These are phyloP conservation scores for Skeletonema menzelii DNA, from an alignment of 108 stramenopile species.

Conservation along the genomic window DNA sequence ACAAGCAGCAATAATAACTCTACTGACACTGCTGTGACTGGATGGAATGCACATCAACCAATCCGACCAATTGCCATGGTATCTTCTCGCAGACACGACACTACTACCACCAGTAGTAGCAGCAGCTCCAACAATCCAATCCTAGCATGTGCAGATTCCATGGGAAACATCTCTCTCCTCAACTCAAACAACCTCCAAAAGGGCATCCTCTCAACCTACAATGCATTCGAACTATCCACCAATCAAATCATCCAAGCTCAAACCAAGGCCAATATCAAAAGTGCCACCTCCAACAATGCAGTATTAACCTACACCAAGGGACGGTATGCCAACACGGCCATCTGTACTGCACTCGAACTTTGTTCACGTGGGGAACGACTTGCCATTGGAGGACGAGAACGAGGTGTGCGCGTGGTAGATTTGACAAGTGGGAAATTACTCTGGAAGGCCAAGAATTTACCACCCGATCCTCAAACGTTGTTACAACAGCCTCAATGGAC, in stretches of 20 bases:
- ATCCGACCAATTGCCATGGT: constrained; percentile 37
- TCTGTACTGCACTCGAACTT: constrained; percentile 63
- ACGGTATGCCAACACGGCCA: constrained; percentile 46
- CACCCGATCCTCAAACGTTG: constrained; percentile 85
- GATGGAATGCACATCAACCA: constrained; percentile 12
- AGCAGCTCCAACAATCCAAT: neutral
- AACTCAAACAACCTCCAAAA: constrained; percentile 6
- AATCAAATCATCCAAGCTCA: neutral
- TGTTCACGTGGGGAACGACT: constrained; percentile 34
- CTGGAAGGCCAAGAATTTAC: constrained; percentile 85
- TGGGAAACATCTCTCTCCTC: constrained; percentile 33
- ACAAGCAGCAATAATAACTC: neutral
- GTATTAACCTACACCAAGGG: constrained; percentile 69
- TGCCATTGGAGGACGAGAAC: constrained; percentile 78
- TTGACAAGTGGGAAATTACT: constrained; percentile 56
- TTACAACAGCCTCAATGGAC: constrained; percentile 85
- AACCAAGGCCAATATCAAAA: constrained; percentile 9
- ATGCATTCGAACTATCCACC: constrained; percentile 11
- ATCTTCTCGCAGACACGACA: neutral
- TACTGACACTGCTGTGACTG: neutral
- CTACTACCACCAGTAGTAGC: neutral
- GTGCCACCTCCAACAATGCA: neutral
- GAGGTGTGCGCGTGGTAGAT: constrained; percentile 69
- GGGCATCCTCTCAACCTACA: constrained; percentile 26
- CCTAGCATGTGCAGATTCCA: constrained; percentile 30